Conservation (phyloP, 495 filamentous ascomycete species). For the Aeminium ludgeri region DNA sequence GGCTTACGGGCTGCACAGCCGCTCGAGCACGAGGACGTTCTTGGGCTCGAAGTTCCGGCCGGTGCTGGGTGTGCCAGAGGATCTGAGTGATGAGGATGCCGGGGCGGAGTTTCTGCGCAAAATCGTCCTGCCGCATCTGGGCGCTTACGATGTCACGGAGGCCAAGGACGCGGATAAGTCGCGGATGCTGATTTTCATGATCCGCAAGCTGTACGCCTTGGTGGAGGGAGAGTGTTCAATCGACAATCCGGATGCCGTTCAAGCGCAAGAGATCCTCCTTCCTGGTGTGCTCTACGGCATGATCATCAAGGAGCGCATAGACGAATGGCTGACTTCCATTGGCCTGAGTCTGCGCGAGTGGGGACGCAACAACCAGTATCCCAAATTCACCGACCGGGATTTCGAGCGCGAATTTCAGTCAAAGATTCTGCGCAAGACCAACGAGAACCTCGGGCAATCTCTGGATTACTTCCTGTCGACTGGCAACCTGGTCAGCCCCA, state of each 20-base stretch:
- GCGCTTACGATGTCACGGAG: constrained; percentile 62
- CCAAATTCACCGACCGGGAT: constrained; percentile 48
- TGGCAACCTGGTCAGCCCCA: constrained; percentile 78
- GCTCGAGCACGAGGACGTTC: constrained; percentile 59
- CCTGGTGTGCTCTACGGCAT: constrained; percentile 86
- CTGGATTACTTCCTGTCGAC: constrained; percentile 94
- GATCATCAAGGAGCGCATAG: constrained; percentile 86
- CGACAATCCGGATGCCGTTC: constrained; percentile 91
- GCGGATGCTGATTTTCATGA: constrained; percentile 88
- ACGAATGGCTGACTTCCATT: constrained; percentile 63
- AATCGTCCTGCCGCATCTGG: constrained; percentile 80
- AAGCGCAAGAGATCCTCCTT: constrained; percentile 83
- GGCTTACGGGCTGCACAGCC: constrained; percentile 62
- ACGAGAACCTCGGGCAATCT: constrained; percentile 71
- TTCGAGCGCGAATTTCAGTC: constrained; percentile 64
- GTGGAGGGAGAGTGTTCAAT: constrained; percentile 80
- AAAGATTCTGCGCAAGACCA: constrained; percentile 59
- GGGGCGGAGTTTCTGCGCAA: constrained; percentile 79
- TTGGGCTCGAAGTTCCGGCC: constrained; percentile 78
- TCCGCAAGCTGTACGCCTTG: constrained; percentile 79
- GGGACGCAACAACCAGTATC: constrained; percentile 41
- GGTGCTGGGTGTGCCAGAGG: constrained; percentile 62
- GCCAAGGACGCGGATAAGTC: constrained; percentile 70
- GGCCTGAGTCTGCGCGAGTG: constrained; percentile 50
- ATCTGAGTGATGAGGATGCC: constrained; percentile 68